Conservation (phyloP, 1,284 basidiomycete genomes). For the Ustilago xerochloae region DNA sequence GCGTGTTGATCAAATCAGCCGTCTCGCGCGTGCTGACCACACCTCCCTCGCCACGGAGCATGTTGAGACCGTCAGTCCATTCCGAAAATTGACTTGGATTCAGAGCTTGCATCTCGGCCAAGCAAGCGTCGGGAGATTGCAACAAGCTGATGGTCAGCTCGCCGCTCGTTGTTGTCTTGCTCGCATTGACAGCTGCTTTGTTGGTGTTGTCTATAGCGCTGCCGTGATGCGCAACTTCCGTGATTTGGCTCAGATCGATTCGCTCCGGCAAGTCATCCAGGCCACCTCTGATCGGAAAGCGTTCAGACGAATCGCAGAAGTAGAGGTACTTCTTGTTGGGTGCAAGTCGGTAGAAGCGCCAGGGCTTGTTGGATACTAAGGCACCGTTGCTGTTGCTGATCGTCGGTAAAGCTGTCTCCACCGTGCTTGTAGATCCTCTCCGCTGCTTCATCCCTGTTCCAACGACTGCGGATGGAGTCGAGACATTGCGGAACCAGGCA, state of each 20-base stretch:
- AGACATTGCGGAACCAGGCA: constrained; percentile 84
- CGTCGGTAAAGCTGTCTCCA: constrained; percentile 21
- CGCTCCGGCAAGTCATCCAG: constrained; percentile 85
- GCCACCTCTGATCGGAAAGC: constrained; percentile 81
- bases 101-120: constrained; percentile 87
- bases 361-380: constrained; percentile 28
- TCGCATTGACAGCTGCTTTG: background rate
- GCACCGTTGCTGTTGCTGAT: constrained; percentile 5
- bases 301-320: constrained; percentile 81
- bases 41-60: constrained; percentile 70
- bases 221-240: constrained; percentile 37
- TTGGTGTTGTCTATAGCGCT: constrained; percentile 3
- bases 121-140: constrained; percentile 68
- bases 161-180: background rate
- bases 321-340: constrained; percentile 79
- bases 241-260: constrained; percentile 67
- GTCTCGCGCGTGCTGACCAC: constrained; percentile 61
- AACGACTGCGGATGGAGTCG: background rate
- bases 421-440: constrained; percentile 30
- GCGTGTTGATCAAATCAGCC: constrained; percentile 63
- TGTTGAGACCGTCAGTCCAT: constrained; percentile 94
- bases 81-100: constrained; percentile 88
- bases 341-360: constrained; percentile 69
- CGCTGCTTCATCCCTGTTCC: constrained; percentile 6
- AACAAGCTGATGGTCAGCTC: constrained; percentile 53